These are phyloP conservation scores for Carex littledalei DNA, from an alignment of 176 grass and related monocot genomes.

Conservation along the genomic window DNA sequence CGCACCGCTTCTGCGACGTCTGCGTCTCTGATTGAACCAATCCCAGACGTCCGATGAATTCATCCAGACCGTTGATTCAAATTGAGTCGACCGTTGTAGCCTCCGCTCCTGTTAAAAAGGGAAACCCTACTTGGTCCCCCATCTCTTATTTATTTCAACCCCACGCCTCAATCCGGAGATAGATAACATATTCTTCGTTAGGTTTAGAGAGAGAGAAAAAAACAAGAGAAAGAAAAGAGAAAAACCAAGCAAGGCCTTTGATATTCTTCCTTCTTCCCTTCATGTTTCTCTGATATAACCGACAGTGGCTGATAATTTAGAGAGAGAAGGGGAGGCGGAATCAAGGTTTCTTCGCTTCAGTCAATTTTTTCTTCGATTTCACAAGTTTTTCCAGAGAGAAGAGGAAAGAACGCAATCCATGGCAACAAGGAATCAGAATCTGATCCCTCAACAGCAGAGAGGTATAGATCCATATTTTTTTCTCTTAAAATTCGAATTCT, in stretches of 20 bases:
- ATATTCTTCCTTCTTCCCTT: constrained; percentile 4
- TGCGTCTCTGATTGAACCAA: constrained; percentile 1
- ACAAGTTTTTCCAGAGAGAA: constrained; percentile 34
- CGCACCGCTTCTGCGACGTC: not conserved
- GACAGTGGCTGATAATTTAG: constrained; percentile 42
- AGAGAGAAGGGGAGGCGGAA: constrained; percentile 48
- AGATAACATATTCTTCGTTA: not conserved
- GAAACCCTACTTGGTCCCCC: constrained; percentile 34
- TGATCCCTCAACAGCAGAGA: constrained; percentile 37
- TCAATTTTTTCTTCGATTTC: constrained; percentile 62
- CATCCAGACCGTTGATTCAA: constrained; percentile 33
- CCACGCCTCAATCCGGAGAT: not conserved
- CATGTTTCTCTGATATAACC: constrained; percentile 20
- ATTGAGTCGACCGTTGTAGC: constrained; percentile 47
- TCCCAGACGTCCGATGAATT: constrained; percentile 15
- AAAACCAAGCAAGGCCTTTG: not conserved
- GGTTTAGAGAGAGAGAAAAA: not conserved
- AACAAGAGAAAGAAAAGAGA: not conserved
- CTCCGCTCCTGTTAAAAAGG: constrained; percentile 26
- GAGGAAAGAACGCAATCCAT: constrained; percentile 30
- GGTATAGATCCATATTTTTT: constrained; percentile 1
- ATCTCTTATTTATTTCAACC: constrained; percentile 7
- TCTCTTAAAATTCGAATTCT: not conserved
- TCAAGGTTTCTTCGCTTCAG: constrained; percentile 39
- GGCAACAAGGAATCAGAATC: constrained; percentile 48